These are phyloP conservation scores for Colletotrichum echinochloae DNA, from an alignment of 2,329 filamentous ascomycete genomes.

Conservation along the genomic window DNA sequence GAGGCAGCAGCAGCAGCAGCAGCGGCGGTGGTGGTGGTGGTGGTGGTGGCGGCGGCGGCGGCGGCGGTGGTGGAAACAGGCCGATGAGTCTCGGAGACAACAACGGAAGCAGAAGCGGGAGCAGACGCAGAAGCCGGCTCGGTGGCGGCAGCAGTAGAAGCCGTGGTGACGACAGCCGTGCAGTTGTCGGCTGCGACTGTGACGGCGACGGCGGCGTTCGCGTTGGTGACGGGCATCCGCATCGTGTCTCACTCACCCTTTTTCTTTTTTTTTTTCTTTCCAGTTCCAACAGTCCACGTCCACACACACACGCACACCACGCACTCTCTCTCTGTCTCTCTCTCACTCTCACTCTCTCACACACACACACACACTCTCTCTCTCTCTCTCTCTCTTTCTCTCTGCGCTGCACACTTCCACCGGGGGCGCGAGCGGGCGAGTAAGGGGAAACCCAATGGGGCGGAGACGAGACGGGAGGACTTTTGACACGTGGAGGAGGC, in stretches of 20 bases:
- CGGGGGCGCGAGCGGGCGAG: slow-evolving; percentile 20
- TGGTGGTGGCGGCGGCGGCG: background rate
- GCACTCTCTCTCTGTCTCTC: too few relatives aligned
- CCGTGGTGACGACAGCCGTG: slow-evolving; percentile 1
- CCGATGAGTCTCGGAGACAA: slow-evolving; percentile 2
- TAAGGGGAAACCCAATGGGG: slow-evolving; percentile 24
- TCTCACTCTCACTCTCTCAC: too few relatives aligned
- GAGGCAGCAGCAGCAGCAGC: background rate
- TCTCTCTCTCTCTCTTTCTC: background rate
- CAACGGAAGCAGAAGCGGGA: background rate
- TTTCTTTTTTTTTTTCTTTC: background rate
- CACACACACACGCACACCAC: slow-evolving; percentile 2
- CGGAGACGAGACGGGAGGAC: slow-evolving; percentile 26
- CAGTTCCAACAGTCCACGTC: slow-evolving; percentile 17
- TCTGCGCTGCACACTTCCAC: slow-evolving; percentile 14
- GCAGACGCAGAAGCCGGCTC: background rate
- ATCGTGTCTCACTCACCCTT: slow-evolving; percentile 37
- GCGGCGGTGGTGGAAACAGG: background rate
- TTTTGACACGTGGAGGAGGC: slow-evolving; percentile 28
- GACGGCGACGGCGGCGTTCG: slow-evolving; percentile 20
- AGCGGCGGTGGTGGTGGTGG: background rate
- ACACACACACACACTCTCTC: too few relatives aligned
- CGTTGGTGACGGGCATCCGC: slow-evolving; percentile 37
- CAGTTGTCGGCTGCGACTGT: slow-evolving; percentile 16
- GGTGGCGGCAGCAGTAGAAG: background rate